Percentiles rank a stretch among this genome's conserved stretches.
Conservation (phyloP, 805 yeast species). For the Candida palmyrensis region DNA sequence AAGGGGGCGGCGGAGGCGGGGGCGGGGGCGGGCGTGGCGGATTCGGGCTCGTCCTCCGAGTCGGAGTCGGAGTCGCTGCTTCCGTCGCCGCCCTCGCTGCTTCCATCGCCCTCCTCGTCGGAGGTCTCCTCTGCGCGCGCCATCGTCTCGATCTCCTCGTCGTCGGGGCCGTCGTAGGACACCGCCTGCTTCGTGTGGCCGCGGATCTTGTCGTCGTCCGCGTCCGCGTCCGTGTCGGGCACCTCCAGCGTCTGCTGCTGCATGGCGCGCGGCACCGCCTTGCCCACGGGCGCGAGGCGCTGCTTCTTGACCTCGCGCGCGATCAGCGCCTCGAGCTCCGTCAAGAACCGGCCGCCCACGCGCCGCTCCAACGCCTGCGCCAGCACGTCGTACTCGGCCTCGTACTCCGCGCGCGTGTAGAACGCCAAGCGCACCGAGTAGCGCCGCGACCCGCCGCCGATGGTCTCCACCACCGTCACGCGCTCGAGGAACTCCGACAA, state of each 20-base stretch:
- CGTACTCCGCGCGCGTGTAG: conserved; percentile 72
- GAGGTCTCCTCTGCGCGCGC: conserved; percentile 74
- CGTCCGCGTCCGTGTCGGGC: conserved; percentile 59
- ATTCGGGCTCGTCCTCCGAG: conserved; percentile 16
- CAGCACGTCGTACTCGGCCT: conserved; percentile 81
- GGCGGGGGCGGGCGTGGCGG: conserved; percentile 7
- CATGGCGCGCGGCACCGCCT: conserved; percentile 53
- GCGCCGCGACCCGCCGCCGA: conserved; percentile 67
- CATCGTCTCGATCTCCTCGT: conserved; percentile 89
- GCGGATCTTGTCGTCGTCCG: conserved; percentile 54
- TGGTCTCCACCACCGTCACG: conserved; percentile 82
- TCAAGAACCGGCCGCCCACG: conserved; percentile 60
- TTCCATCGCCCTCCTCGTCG: conserved; percentile 47
- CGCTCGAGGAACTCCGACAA: conserved; percentile 85
- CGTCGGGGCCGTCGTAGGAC: conserved; percentile 93
- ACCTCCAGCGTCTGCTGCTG: no score
- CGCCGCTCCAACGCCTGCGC: conserved; percentile 72
- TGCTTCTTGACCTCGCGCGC: conserved; percentile 80
- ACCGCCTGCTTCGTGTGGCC: conserved; percentile 77
- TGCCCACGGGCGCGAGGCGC: conserved; percentile 63
- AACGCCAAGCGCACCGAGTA: conserved; percentile 73
- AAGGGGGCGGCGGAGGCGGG: conserved; percentile 14
- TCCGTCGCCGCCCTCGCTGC: conserved; percentile 29
- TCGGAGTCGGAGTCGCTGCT: conserved; percentile 32
- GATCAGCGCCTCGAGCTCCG: conserved; percentile 65